Evolutionary conservation across 1,284 basidiomycete species (phyloP).

Genomic region (Thecaphora thlaspeos): DNA sequence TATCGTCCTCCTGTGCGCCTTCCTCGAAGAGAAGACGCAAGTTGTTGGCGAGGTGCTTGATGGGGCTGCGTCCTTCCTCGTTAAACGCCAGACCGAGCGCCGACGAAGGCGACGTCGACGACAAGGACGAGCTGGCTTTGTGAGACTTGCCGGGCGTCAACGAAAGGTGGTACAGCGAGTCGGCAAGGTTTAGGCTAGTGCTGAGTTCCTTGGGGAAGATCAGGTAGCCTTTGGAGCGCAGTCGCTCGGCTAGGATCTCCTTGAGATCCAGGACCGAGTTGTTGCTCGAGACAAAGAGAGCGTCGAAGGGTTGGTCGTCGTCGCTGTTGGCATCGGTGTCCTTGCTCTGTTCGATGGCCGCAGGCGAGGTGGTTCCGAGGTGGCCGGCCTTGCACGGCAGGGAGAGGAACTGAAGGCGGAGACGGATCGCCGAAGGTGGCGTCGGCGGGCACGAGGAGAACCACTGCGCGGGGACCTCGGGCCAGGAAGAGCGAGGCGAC

Average conservation of each 20-base stretch:
- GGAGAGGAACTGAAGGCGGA: constrained; percentile 16
- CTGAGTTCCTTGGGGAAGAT: constrained; percentile 18
- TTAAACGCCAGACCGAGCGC: constrained; percentile 14
- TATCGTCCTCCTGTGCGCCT: constrained; percentile 24
- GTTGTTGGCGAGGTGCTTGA: constrained; percentile 18
- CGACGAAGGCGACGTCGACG: background rate
- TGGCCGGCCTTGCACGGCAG: constrained; percentile 10
- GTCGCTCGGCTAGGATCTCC: constrained; percentile 13
- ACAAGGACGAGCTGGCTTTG: no score
- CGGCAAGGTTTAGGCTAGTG: constrained; percentile 10
- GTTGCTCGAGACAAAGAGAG: constrained; percentile 26
- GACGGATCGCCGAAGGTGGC: constrained; percentile 23
- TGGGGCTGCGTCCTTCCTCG: constrained; percentile 4
- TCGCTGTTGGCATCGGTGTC: background rate
- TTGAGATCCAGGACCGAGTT: constrained; percentile 28
- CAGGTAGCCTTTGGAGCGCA: constrained; percentile 15
- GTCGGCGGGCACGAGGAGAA: constrained; percentile 25
- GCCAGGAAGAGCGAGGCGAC: constrained; percentile 9
- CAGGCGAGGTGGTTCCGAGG: background rate
- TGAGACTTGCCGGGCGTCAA: no score
- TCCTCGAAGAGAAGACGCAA: constrained; percentile 23
- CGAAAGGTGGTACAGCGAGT: background rate
- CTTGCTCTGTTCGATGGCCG: background rate
- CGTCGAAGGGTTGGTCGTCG: constrained; percentile 4
- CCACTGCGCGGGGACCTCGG: constrained; percentile 9